A percentile compares a stretch with the other conserved stretches of the same genome.
These are phyloP conservation scores for Skeletonema tropicum DNA, from an alignment of 108 stramenopile species.

Conservation along the genomic window DNA sequence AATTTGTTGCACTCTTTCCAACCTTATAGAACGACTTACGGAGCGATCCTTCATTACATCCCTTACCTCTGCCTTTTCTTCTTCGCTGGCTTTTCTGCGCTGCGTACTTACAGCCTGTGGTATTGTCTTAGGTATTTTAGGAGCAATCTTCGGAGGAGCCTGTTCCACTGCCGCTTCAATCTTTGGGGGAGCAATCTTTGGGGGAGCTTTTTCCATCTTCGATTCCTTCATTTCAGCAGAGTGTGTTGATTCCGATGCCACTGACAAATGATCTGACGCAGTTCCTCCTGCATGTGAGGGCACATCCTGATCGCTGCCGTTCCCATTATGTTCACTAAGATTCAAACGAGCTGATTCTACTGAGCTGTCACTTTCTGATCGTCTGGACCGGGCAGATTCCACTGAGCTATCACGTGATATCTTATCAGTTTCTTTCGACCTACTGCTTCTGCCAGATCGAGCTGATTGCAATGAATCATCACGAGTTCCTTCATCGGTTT, in stretches of 20 bases:
- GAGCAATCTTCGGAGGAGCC: neutral
- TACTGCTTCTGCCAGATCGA: neutral
- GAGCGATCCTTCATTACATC: constrained; percentile 27
- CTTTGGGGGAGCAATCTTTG: too few relatives aligned
- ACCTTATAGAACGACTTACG: constrained; percentile 1
- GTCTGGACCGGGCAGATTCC: neutral
- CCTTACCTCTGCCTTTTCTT: constrained; percentile 13
- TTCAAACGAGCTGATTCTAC: neutral
- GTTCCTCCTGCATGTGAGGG: neutral
- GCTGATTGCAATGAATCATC: neutral
- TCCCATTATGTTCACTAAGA: neutral
- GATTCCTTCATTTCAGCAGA: neutral
- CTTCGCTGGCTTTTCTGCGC: neutral
- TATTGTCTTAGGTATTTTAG: too few relatives aligned
- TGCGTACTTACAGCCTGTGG: neutral
- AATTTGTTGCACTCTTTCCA: constrained; percentile 20
- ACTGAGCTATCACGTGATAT: neutral
- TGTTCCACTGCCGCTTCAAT: too few relatives aligned
- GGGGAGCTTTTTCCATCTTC: neutral
- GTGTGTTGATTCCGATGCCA: neutral
- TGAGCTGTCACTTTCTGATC: constrained; percentile 1
- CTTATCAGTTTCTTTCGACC: neutral
- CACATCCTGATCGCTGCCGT: neutral
- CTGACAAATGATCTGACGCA: neutral
- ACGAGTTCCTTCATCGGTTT: neutral